These are phyloP conservation scores for Cystobasidiaceae sp. DNA, from an alignment of 1,284 basidiomycete species.

Conservation along the genomic window DNA sequence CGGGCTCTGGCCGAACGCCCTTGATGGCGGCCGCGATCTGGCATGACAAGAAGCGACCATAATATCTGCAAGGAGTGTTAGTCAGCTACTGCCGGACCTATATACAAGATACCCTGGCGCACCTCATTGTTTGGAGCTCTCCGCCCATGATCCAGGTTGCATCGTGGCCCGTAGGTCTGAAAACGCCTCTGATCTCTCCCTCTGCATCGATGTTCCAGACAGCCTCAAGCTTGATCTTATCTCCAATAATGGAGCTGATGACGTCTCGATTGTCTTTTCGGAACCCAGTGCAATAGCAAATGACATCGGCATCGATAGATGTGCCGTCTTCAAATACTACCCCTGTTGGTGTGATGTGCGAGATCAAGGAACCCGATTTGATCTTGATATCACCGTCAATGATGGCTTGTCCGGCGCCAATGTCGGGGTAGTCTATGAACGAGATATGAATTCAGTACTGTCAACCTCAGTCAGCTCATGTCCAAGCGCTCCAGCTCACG, in stretches of 20 bases:
- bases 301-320: constrained; percentile 9
- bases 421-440: not conserved
- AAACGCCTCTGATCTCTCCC: constrained; percentile 21
- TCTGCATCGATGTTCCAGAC: constrained; percentile 17
- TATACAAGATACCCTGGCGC: no score
- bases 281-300: constrained; percentile 13
- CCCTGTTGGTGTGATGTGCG: not conserved
- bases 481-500: not conserved
- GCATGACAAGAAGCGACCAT: not conserved
- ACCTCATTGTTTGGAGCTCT: constrained; percentile 24
- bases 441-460: not conserved
- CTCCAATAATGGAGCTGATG: not conserved
- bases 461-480: not conserved
- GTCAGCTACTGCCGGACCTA: no score
- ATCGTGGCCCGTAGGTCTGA: constrained; percentile 10
- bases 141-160: constrained; percentile 18
- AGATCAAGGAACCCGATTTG: constrained; percentile 2
- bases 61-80: no score
- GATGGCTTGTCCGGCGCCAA: constrained; percentile 22
- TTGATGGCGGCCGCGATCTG: constrained; percentile 17
- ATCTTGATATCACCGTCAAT: constrained; percentile 16
- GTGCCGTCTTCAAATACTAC: constrained; percentile 4
- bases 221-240: constrained; percentile 6
- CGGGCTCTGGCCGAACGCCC: constrained; percentile 18
- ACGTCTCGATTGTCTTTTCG: constrained; percentile 6